A percentile compares a stretch with the other conserved stretches of the same genome.
Evolutionary conservation across 805 yeast species (phyloP).

Genomic region (Wickerhamiella nectarea): DNA sequence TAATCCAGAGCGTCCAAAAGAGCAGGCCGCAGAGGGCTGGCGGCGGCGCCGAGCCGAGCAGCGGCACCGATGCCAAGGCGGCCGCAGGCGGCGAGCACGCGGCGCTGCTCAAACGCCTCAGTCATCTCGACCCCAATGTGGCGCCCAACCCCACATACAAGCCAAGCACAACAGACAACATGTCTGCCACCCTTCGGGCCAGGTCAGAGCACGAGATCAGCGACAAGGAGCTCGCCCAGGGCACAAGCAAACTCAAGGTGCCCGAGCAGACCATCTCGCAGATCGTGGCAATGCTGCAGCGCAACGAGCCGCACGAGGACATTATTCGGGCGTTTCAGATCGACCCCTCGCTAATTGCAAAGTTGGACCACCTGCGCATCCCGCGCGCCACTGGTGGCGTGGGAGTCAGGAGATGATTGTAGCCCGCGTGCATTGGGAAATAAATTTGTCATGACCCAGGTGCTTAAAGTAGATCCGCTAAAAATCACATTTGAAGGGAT

Average conservation of each 20-base stretch:
- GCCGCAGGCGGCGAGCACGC: not conserved
- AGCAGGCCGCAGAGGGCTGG: no score
- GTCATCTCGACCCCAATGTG: conserved; percentile 1
- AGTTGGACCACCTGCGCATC: conserved; percentile 11
- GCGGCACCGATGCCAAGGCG: not conserved
- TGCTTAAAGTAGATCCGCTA: conserved; percentile 42
- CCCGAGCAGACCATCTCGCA: conserved; percentile 20
- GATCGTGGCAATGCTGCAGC: conserved; percentile 15
- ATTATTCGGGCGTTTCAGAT: conserved; percentile 15
- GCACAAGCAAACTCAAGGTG: conserved; percentile 9
- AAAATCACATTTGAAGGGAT: conserved; percentile 37
- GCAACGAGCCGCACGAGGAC: conserved; percentile 17
- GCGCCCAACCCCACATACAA: conserved; percentile 4
- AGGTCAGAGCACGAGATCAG: conserved; percentile 12
- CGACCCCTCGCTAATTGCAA: conserved; percentile 14
- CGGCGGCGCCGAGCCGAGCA: not conserved
- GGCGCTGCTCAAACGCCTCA: conserved; percentile 2
- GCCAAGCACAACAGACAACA: conserved; percentile 16
- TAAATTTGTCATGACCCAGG: conserved; percentile 24
- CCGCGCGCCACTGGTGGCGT: not conserved
- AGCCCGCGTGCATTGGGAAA: not conserved
- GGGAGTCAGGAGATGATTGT: not conserved
- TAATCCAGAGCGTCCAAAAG: no score
- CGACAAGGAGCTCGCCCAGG: conserved; percentile 8
- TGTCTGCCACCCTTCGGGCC: conserved; percentile 18